phyloP scores from a whole-genome alignment of 805 yeast species.

The Wickerhamiella qilinensis region DNA sequence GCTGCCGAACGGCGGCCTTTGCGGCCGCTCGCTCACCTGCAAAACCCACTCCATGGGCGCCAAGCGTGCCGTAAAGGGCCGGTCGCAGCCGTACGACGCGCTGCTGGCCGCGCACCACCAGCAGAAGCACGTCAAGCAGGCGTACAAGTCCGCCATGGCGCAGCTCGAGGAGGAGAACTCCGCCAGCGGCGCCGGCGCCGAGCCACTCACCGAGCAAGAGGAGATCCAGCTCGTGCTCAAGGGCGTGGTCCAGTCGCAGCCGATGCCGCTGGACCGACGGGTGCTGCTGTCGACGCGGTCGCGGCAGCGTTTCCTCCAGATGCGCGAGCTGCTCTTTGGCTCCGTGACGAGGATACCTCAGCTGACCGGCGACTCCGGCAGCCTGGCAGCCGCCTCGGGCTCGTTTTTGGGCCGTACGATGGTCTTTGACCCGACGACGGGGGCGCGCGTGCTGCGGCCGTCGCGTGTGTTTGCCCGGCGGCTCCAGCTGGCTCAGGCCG shows the following conservation, averaged over 20 bases:
- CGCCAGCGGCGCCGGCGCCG: slow-evolving; percentile 27
- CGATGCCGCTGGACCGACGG: slow-evolving; percentile 57
- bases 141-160: slow-evolving; percentile 6
- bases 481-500: not conserved
- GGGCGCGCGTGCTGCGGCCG: slow-evolving; percentile 18
- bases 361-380: slow-evolving; percentile 22
- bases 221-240: slow-evolving; percentile 84
- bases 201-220: slow-evolving; percentile 49
- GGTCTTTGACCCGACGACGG: slow-evolving; percentile 17
- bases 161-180: slow-evolving; percentile 22
- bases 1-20: slow-evolving; percentile 81
- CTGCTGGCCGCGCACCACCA: slow-evolving; percentile 80
- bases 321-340: slow-evolving; percentile 81
- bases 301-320: slow-evolving; percentile 54
- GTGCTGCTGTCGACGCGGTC: slow-evolving; percentile 52
- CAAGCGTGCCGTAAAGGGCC: slow-evolving; percentile 83
- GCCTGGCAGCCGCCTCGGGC: slow-evolving; percentile 21
- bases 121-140: slow-evolving; percentile 65
- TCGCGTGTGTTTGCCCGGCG: slow-evolving; percentile 11
- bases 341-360: slow-evolving; percentile 42
- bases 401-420: slow-evolving; percentile 21
- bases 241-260: slow-evolving; percentile 48
- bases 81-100: slow-evolving; percentile 84
- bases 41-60: slow-evolving; percentile 98
- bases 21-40: slow-evolving; percentile 92